Conservation (phyloP, 495 filamentous ascomycete species). For the Tuber umbilicatum region DNA sequence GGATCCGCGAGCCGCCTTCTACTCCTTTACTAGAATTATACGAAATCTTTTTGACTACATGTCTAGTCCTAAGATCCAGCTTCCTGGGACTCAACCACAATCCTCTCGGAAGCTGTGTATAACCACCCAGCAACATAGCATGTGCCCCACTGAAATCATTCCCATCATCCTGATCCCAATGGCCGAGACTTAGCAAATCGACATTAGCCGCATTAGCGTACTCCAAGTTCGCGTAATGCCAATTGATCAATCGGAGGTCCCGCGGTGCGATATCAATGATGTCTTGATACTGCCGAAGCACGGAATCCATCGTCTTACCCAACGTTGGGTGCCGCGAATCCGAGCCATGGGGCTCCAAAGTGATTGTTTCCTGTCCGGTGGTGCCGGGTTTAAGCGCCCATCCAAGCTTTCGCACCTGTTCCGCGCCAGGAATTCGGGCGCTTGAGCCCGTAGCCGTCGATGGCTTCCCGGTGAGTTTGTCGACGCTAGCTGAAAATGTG, state of each 20-base stretch:
- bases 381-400: slow-evolving; percentile 67
- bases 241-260: slow-evolving; percentile 87
- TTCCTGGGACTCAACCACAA: slow-evolving; percentile 66
- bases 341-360: slow-evolving; percentile 60
- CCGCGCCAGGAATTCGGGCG: slow-evolving; percentile 46
- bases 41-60: slow-evolving; percentile 60
- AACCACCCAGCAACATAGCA: slow-evolving; percentile 84
- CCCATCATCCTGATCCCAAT: slow-evolving; percentile 94
- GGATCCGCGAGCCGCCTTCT: slow-evolving; percentile 50
- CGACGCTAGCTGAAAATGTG: slow-evolving; percentile 41
- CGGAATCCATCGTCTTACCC: slow-evolving; percentile 82
- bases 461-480: slow-evolving; percentile 43
- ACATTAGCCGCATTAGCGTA: slow-evolving; percentile 92
- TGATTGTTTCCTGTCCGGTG: slow-evolving; percentile 59
- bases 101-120: slow-evolving; percentile 80
- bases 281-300: slow-evolving; percentile 75
- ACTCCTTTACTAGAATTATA: slow-evolving; percentile 50
- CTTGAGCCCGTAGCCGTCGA: slow-evolving; percentile 44
- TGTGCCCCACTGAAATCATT: slow-evolving; percentile 97
- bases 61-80: slow-evolving; percentile 70
- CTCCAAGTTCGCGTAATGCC: slow-evolving; percentile 97
- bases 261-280: slow-evolving; percentile 75
- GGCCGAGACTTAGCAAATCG: slow-evolving; percentile 74
- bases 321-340: slow-evolving; percentile 62
- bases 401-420: slow-evolving; percentile 53